Percentiles rank a stretch among this genome's conserved stretches.
These are phyloP conservation scores for Xylaria castorea DNA, from an alignment of 495 filamentous ascomycete genomes.

Conservation along the genomic window DNA sequence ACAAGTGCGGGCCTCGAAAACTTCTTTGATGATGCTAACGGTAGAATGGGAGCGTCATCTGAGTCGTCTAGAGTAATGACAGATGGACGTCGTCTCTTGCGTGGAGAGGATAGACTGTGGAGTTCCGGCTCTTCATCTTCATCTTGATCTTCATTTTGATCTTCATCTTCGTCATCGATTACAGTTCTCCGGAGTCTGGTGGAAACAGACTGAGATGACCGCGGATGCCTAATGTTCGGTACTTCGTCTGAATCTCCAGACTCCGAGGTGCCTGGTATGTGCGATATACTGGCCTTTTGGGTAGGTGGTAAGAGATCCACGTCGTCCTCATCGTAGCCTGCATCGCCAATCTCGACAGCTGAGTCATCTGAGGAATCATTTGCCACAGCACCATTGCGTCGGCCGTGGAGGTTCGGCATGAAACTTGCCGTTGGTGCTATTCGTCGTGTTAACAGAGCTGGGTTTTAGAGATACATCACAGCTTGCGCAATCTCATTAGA, in stretches of 20 bases:
- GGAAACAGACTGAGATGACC: constrained; percentile 39
- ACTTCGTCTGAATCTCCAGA: constrained; percentile 1
- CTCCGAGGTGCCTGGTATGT: background rate
- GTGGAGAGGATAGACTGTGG: constrained; percentile 22
- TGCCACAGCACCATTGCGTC: background rate
- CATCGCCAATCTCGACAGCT: constrained; percentile 28
- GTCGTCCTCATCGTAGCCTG: constrained; percentile 27
- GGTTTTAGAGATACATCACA: background rate
- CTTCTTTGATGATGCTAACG: constrained; percentile 22
- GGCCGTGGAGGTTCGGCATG: constrained; percentile 26
- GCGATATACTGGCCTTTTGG: background rate
- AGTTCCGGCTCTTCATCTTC: constrained; percentile 19
- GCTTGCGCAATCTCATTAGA: background rate
- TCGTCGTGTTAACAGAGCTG: constrained; percentile 8
- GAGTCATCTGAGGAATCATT: constrained; percentile 33
- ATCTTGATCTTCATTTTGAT: constrained; percentile 23
- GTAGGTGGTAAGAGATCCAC: constrained; percentile 23
- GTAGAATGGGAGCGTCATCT: constrained; percentile 36
- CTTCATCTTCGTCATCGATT: constrained; percentile 27
- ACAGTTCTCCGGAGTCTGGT: constrained; percentile 31
- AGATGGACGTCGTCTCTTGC: constrained; percentile 28
- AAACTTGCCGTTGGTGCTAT: constrained; percentile 30
- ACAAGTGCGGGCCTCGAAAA: constrained; percentile 16
- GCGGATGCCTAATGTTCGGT: constrained; percentile 5
- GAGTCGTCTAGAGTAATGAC: constrained; percentile 27